Percentiles rank a stretch among this genome's conserved stretches.
Conservation (phyloP, 805 yeast genomes). For the Candida yuanshanica region DNA sequence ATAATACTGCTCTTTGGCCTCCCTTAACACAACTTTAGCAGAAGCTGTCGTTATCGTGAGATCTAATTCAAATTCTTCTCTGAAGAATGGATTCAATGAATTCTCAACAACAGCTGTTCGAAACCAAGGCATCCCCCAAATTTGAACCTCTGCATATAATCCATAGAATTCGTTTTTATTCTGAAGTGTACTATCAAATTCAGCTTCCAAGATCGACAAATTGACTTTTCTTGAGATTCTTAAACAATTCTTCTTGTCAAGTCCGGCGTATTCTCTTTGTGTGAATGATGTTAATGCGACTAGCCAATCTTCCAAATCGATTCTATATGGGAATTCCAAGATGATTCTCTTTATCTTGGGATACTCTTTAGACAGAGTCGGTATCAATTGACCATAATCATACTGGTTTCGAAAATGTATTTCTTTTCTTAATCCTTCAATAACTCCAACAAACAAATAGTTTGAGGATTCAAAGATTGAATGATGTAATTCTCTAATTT, state of each 20-base stretch:
- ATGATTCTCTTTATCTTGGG: constrained; percentile 34
- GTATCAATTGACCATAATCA: background rate
- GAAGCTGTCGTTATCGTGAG: constrained; percentile 47
- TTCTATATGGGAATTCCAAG: constrained; percentile 58
- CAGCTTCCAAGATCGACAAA: constrained; percentile 63
- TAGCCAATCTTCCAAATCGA: constrained; percentile 73
- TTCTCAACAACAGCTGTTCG: constrained; percentile 61
- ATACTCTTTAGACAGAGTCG: constrained; percentile 27
- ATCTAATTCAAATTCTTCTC: constrained; percentile 66
- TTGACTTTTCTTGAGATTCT: constrained; percentile 49
- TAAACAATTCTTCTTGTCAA: constrained; percentile 29
- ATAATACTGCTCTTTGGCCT: constrained; percentile 14
- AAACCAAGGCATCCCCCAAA: constrained; percentile 76
- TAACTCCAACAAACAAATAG: constrained; percentile 51
- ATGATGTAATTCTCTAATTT: constrained; percentile 57
- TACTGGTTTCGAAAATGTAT: constrained; percentile 4
- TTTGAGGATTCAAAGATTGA: constrained; percentile 57
- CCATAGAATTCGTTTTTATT: constrained; percentile 5
- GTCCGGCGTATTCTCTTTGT: constrained; percentile 42
- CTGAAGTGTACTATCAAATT: constrained; percentile 30
- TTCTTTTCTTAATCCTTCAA: constrained; percentile 45
- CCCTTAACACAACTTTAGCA: constrained; percentile 43
- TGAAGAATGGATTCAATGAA: constrained; percentile 65
- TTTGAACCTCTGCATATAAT: constrained; percentile 62
- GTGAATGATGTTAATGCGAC: constrained; percentile 63